Evolutionary conservation across 345 rosid species (phyloP).

Genomic region (Diplotaxis tenuifolia): DNA sequence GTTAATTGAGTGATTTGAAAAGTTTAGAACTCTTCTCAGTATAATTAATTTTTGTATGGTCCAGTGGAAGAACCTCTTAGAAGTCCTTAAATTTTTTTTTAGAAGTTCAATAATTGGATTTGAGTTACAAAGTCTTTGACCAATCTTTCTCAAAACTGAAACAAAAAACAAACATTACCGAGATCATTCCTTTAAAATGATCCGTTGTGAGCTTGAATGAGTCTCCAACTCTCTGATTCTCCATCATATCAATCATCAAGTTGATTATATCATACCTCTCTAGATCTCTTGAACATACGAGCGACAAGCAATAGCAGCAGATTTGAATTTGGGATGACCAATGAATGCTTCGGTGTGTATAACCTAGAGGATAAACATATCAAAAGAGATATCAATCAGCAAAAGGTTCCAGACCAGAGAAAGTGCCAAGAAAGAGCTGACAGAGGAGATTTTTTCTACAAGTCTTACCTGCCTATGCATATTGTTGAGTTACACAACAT

Average conservation of each 20-base stretch:
- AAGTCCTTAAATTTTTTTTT: not conserved
- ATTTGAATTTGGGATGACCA: conserved; percentile 84
- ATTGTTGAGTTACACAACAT: conserved; percentile 87
- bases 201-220: conserved; percentile 31
- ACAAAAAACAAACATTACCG: conserved; percentile 27
- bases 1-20: not conserved
- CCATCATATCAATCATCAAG: conserved; percentile 38
- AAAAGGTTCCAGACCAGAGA: not conserved
- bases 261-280: conserved; percentile 42
- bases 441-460: not conserved
- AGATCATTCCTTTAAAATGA: conserved; percentile 46
- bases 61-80: not conserved
- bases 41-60: not conserved
- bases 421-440: conserved; percentile 1
- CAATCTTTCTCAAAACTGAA: not conserved
- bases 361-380: conserved; percentile 42
- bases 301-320: conserved; percentile 84
- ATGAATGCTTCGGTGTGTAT: conserved; percentile 82
- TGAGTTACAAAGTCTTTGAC: not conserved
- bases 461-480: conserved; percentile 91
- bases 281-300: conserved; percentile 44
- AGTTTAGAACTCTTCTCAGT: too few relatives aligned
- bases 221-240: conserved; percentile 19
- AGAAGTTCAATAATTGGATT: too few relatives aligned
- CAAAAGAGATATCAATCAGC: not conserved